Base-by-base conservation (phyloP, 441 rosid genomes). In the Gossypium gossypioides region DNA sequence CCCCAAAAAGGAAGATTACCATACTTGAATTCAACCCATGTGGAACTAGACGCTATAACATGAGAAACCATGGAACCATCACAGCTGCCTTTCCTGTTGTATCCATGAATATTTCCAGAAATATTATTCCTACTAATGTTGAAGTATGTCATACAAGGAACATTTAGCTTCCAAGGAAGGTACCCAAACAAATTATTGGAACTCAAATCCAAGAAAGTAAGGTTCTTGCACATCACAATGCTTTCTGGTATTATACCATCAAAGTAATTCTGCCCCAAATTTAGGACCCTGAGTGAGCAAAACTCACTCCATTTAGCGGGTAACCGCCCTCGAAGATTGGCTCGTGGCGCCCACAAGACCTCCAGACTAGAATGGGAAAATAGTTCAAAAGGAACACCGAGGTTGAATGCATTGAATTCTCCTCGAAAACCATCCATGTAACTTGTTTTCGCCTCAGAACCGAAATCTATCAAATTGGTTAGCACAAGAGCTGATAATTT, bases 261-360 rank as follows among this genome's bases (percentile, higher is more conserved):
- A 58, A 83, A 40, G 59, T 77, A 80, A 60, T 89, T 89, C 79
- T 81, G 86, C 72, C 86, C 86, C 77, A 89, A 55, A 69, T 89
- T 83, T 57, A 89, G 67, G 12, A 83, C 86, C 77, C 80, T 82
- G 9, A 89, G 81, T 5, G 89, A 79, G 82, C 93, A 89, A 4
- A 81, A 70, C 48, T 70, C 55, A 2, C 74, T 81, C 87, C 88
- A 86, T 10, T 79, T 68, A 56, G 65, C 68, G 1, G 91, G 86
- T 86, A 89, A 77, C 42, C 75, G 66, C 2, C 91, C 89, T 2
- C 72, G 82, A 54, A 89, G 86, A 83, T 89, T 89, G 0, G 86
- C 91, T 55, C 93, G 82, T 0, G 93, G 91, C 15, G 88, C 91
- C 93, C 91, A 86, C 68, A 89, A 69, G 71, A 89, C 78, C 86